Percentiles rank a stretch among this genome's conserved stretches.
These are phyloP conservation scores for Cymbopogon flexuosus DNA, from an alignment of 202 grass and related monocot species.

Conservation along the genomic window DNA sequence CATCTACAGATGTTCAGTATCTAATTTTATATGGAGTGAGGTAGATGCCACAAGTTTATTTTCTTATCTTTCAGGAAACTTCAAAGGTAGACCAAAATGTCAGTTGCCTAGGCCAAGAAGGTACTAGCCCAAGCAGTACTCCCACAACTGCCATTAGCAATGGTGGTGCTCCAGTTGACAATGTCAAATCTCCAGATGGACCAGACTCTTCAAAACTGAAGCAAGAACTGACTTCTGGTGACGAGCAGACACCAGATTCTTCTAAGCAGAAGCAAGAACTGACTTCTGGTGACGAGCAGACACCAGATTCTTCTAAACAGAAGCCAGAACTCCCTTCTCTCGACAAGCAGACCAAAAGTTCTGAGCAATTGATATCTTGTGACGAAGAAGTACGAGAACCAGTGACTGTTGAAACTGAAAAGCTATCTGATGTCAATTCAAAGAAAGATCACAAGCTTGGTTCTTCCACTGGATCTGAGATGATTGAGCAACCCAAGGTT, in stretches of 20 bases:
- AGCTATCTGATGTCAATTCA: conserved; percentile 29
- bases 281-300: background rate
- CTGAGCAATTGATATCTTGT: conserved; percentile 22
- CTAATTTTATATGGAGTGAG: background rate
- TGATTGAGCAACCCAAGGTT: conserved; percentile 22
- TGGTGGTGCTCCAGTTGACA: conserved; percentile 27
- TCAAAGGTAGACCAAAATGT: conserved; percentile 42
- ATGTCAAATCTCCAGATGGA: conserved; percentile 38
- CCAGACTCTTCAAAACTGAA: background rate
- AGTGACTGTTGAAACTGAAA: conserved; percentile 28
- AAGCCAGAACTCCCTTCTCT: conserved; percentile 41
- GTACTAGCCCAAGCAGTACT: conserved; percentile 26
- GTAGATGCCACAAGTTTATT: conserved; percentile 15
- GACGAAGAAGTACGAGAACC: conserved; percentile 24
- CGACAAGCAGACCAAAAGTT: conserved; percentile 17
- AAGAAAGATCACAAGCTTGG: conserved; percentile 26
- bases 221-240: background rate
- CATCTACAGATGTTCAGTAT: background rate
- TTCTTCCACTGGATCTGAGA: conserved; percentile 10
- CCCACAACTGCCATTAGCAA: conserved; percentile 32
- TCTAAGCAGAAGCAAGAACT: background rate
- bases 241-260: background rate
- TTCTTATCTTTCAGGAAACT: conserved; percentile 34
- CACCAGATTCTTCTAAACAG: conserved; percentile 43
- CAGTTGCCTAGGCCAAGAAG: conserved; percentile 42